Conservation (phyloP, 1,284 basidiomycete species). For the Phellopilus nigrolimitatus region DNA sequence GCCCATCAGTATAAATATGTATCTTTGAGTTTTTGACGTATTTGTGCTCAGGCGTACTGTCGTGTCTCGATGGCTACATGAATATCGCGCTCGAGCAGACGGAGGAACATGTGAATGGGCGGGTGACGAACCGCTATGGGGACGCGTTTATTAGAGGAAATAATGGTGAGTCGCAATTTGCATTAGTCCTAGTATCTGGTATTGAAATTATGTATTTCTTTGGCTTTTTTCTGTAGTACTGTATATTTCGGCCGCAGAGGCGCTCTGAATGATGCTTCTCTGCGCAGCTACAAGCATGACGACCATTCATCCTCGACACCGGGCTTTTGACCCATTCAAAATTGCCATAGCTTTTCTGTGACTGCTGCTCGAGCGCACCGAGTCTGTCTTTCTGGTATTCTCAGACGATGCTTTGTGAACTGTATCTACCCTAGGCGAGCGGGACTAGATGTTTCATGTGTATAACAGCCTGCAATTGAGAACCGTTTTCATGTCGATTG, state of each 20-base stretch:
- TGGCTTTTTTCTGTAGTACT: slow-evolving; percentile 30
- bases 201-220: slow-evolving; percentile 2
- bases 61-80: slow-evolving; percentile 97
- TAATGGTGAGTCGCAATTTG: slow-evolving; percentile 68
- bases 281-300: no score
- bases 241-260: slow-evolving; percentile 42
- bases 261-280: slow-evolving; percentile 25
- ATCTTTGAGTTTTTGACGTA: not conserved
- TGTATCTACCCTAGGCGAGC: not conserved
- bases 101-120: slow-evolving; percentile 88
- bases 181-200: slow-evolving; percentile 10
- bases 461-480: not conserved
- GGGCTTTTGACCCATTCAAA: no score
- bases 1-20: slow-evolving; percentile 1
- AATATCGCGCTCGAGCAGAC: slow-evolving; percentile 98
- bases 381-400: no score
- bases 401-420: not conserved
- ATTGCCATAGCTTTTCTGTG: no score
- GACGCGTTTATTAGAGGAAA: slow-evolving; percentile 96
- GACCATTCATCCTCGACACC: no score
- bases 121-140: slow-evolving; percentile 83
- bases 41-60: slow-evolving; percentile 71
- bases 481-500: not conserved
- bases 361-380: no score
- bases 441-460: not conserved